Evolutionary conservation across 306 rosid species (phyloP).

Genomic region (Luffa acutangula): DNA sequence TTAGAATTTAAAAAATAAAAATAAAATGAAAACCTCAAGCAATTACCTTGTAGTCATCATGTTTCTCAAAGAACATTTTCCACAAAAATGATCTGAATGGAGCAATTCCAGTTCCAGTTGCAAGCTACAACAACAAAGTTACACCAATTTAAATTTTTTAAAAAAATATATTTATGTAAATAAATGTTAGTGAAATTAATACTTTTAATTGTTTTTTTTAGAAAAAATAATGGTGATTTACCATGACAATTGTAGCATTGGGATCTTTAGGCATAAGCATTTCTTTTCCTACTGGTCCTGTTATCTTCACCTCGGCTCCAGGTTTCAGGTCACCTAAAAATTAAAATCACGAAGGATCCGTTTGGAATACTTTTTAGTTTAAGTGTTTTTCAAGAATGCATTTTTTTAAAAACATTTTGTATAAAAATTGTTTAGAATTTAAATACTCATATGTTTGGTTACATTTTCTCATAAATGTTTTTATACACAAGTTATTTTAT

Average conservation of each 20-base stretch:
- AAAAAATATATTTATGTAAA: too few species aligned
- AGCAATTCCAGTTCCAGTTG: constrained; percentile 97
- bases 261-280: constrained; percentile 99
- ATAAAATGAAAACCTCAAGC: not conserved
- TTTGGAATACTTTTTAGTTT: too few species aligned
- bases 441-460: too few species aligned
- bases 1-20: not conserved
- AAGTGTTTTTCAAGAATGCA: too few species aligned
- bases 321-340: constrained; percentile 82
- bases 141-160: not conserved
- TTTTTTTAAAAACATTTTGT: too few species aligned
- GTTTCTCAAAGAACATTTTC: constrained; percentile 97
- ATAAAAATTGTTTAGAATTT: too few species aligned
- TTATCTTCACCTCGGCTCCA: constrained; percentile 66
- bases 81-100: constrained; percentile 89
- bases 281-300: constrained; percentile 97
- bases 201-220: too few species aligned
- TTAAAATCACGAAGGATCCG: too few species aligned
- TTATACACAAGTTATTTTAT: too few species aligned
- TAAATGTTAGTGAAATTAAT: too few species aligned
- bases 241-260: constrained; percentile 82
- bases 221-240: constrained; percentile 9
- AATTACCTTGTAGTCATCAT: constrained; percentile 76
- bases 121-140: constrained; percentile 47
- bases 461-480: too few species aligned